Evolutionary conservation across 2,329 filamentous ascomycete species (phyloP).

Genomic region (Apiospora hydei): DNA sequence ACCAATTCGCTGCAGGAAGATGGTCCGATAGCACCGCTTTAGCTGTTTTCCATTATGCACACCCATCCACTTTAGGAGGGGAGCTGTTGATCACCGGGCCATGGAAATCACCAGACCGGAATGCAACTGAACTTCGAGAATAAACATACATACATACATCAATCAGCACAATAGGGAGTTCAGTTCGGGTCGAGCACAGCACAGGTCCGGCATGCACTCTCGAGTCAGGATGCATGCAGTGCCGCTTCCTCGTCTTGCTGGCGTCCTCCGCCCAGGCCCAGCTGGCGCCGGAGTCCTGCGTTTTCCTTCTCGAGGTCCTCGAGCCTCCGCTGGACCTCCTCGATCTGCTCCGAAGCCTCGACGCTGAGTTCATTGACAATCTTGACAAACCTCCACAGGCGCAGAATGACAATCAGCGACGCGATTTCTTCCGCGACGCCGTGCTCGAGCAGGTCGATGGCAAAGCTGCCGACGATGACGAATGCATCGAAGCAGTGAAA

Average conservation of each 20-base stretch:
- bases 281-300: conserved; percentile 38
- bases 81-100: background rate
- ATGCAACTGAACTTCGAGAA: background rate
- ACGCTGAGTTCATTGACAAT: conserved; percentile 73
- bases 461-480: conserved; percentile 68
- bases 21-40: background rate
- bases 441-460: conserved; percentile 66
- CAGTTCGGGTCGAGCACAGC: background rate
- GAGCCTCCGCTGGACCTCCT: conserved; percentile 60
- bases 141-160: background rate
- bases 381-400: conserved; percentile 74
- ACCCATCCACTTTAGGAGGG: background rate
- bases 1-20: background rate
- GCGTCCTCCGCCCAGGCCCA: conserved; percentile 18
- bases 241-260: conserved; percentile 21
- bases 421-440: conserved; percentile 69
- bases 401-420: conserved; percentile 70
- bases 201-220: conserved; percentile 5
- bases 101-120: background rate
- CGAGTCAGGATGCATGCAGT: background rate
- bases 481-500: conserved; percentile 71
- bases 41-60: conserved; percentile 2
- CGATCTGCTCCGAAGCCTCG: conserved; percentile 68
- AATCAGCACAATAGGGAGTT: background rate
- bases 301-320: conserved; percentile 59